A percentile compares a stretch with the other conserved stretches of the same genome.
These are phyloP conservation scores for Didymella glomerata DNA, from an alignment of 2,329 filamentous ascomycete genomes.

Conservation along the genomic window DNA sequence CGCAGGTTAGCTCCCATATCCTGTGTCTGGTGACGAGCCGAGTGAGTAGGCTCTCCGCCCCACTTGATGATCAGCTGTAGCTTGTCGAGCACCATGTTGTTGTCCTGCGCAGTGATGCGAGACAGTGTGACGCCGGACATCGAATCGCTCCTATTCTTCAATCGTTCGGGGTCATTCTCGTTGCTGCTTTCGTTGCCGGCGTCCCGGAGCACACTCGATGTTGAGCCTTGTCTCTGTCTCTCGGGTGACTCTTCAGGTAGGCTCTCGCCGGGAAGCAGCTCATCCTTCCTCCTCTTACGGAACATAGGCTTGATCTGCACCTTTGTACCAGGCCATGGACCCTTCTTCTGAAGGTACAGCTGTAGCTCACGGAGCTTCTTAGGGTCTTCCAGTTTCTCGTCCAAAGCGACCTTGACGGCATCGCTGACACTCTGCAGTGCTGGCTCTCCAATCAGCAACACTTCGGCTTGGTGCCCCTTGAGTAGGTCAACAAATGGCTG, in stretches of 20 bases:
- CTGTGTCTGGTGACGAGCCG: slow-evolving; percentile 92
- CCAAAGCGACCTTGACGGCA: slow-evolving; percentile 82
- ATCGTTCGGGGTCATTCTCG: slow-evolving; percentile 28
- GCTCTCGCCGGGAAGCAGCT: slow-evolving; percentile 52
- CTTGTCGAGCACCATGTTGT: slow-evolving; percentile 93
- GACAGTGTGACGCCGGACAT: slow-evolving; percentile 91
- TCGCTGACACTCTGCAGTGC: slow-evolving; percentile 88
- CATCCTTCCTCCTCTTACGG: slow-evolving; percentile 79
- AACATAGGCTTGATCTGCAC: slow-evolving; percentile 99
- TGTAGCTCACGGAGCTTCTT: slow-evolving; percentile 85
- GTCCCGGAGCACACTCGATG: slow-evolving; percentile 35
- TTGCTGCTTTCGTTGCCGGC: slow-evolving; percentile 26
- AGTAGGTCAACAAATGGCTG: slow-evolving; percentile 94
- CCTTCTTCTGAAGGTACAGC: slow-evolving; percentile 90
- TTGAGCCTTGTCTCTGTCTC: slow-evolving; percentile 29
- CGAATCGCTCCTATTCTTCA: slow-evolving; percentile 71
- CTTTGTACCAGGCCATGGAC: slow-evolving; percentile 93
- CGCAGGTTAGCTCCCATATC: slow-evolving; percentile 96
- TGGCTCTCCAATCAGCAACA: slow-evolving; percentile 89
- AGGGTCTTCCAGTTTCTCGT: slow-evolving; percentile 81
- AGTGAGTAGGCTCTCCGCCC: slow-evolving; percentile 98
- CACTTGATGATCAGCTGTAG: slow-evolving; percentile 98
- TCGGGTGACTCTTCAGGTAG: slow-evolving; percentile 44
- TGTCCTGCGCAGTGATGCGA: slow-evolving; percentile 90
- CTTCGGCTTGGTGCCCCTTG: slow-evolving; percentile 95